phyloP scores from a whole-genome alignment of 768 basidiomycete genomes.

The Podaxis sp. region DNA sequence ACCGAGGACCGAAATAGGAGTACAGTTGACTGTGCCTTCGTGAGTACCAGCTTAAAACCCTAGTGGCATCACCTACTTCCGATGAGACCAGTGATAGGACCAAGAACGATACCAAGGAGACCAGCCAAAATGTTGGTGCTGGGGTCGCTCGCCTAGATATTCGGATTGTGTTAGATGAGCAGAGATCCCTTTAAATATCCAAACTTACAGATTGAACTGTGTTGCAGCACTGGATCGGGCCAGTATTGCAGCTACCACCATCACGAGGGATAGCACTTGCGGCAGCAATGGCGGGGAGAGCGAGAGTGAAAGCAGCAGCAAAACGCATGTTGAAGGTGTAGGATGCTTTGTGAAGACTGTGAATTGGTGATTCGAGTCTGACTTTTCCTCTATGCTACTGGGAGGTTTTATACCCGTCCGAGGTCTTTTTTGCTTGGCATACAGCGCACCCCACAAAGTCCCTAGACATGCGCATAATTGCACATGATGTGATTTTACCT shows the following conservation, averaged over 20 bases:
- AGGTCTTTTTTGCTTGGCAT: too few species aligned
- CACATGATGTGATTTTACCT: too few species aligned
- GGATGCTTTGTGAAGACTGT: background rate
- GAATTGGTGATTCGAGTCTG: background rate
- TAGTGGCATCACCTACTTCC: background rate
- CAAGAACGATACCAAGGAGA: constrained; percentile 16
- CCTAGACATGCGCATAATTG: too few species aligned
- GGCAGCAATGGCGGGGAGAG: constrained; percentile 24
- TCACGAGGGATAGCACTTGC: constrained; percentile 18
- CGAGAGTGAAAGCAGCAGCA: constrained; percentile 20
- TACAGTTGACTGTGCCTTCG: constrained; percentile 21
- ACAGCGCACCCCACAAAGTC: too few species aligned
- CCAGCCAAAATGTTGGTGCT: constrained; percentile 3
- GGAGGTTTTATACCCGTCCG: too few species aligned
- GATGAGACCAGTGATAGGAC: constrained; percentile 23
- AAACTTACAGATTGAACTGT: constrained; percentile 13
- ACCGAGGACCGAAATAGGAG: constrained; percentile 26
- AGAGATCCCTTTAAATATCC: background rate
- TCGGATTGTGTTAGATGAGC: background rate
- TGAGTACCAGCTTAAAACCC: background rate
- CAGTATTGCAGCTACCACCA: background rate
- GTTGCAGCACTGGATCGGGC: constrained; percentile 20
- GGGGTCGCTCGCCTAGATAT: background rate
- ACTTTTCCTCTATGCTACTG: background rate
- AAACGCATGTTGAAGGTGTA: constrained; percentile 21